Evolutionary conservation across 2,329 filamentous ascomycete species (phyloP).

Genomic region (Phaeoacremonium minimum): DNA sequence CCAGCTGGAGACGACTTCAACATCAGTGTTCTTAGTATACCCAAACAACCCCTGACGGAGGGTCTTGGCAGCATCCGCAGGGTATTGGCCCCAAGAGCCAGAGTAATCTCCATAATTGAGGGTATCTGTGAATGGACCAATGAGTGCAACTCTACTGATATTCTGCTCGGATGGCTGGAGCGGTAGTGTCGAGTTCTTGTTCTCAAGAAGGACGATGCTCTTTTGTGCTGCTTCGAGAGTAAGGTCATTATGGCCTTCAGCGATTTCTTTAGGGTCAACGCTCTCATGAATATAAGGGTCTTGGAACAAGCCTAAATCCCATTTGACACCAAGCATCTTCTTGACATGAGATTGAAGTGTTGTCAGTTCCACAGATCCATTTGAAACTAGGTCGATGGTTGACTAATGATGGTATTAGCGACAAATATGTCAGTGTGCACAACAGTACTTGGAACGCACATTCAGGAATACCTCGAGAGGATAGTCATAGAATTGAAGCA

Average conservation of each 20-base stretch:
- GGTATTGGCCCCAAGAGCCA: slow-evolving; percentile 33
- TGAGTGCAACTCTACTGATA: slow-evolving; percentile 28
- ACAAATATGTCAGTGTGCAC: too few species aligned
- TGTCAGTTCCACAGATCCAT: slow-evolving; percentile 26
- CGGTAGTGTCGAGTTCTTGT: slow-evolving; percentile 32
- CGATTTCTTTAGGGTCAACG: slow-evolving; percentile 27
- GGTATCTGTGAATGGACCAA: slow-evolving; percentile 34
- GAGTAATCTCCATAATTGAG: slow-evolving; percentile 40
- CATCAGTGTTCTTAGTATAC: slow-evolving; percentile 17
- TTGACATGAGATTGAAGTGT: slow-evolving; percentile 29
- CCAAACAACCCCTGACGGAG: slow-evolving; percentile 28
- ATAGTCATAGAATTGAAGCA: slow-evolving; percentile 41
- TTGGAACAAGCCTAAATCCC: slow-evolving; percentile 36
- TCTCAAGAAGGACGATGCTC: slow-evolving; percentile 36
- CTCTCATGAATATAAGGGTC: slow-evolving; percentile 28
- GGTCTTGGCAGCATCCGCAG: slow-evolving; percentile 29
- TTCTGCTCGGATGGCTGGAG: slow-evolving; percentile 19
- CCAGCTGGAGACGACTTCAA: slow-evolving; percentile 33
- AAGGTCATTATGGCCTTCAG: slow-evolving; percentile 25
- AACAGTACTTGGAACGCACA: too few species aligned
- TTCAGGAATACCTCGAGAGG: slow-evolving; percentile 31
- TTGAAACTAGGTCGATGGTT: slow-evolving; percentile 26
- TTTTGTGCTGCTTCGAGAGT: slow-evolving; percentile 36
- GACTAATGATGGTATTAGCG: too few species aligned
- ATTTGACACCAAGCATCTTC: slow-evolving; percentile 33